These are phyloP conservation scores for Gymnopilus dilepis DNA, from an alignment of 768 basidiomycete species.

Conservation along the genomic window DNA sequence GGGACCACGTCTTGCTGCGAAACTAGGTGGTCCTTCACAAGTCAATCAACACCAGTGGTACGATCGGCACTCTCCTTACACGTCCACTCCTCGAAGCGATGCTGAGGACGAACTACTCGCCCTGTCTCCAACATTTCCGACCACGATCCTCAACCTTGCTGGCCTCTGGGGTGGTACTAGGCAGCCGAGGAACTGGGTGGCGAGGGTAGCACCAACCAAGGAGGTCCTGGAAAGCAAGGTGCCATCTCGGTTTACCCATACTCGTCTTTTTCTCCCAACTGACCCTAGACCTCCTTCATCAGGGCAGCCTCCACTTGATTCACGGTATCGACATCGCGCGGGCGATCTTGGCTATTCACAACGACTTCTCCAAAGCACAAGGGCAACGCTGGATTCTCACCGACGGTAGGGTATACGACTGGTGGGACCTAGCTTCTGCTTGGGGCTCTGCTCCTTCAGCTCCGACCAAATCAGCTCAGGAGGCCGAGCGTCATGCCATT, in stretches of 20 bases:
- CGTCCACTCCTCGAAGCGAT: conserved; percentile 47
- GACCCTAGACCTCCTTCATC: not conserved
- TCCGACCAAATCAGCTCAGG: not conserved
- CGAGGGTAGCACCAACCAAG: conserved; percentile 58
- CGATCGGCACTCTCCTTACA: conserved; percentile 56
- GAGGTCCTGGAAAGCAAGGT: conserved; percentile 58
- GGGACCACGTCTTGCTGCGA: conserved; percentile 20
- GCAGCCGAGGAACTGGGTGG: conserved; percentile 54
- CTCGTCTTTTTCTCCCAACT: not conserved
- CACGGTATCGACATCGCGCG: conserved; percentile 67
- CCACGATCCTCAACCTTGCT: conserved; percentile 64
- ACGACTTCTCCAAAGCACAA: conserved; percentile 43
- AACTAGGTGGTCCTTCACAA: conserved; percentile 9
- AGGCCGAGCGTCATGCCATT: too few species aligned
- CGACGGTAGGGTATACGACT: conserved; percentile 64
- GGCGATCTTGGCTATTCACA: conserved; percentile 62
- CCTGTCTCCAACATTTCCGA: conserved; percentile 41
- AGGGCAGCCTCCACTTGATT: conserved; percentile 66
- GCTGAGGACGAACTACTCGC: conserved; percentile 62
- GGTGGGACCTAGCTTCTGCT: conserved; percentile 68
- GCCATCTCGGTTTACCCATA: conserved; percentile 5
- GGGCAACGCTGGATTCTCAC: conserved; percentile 64
- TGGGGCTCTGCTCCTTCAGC: conserved; percentile 45
- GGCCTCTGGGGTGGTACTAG: conserved; percentile 69
- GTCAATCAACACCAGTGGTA: conserved; percentile 42